Conservation (phyloP, 306 rosid genomes). For the Vigna nakashimae region DNA sequence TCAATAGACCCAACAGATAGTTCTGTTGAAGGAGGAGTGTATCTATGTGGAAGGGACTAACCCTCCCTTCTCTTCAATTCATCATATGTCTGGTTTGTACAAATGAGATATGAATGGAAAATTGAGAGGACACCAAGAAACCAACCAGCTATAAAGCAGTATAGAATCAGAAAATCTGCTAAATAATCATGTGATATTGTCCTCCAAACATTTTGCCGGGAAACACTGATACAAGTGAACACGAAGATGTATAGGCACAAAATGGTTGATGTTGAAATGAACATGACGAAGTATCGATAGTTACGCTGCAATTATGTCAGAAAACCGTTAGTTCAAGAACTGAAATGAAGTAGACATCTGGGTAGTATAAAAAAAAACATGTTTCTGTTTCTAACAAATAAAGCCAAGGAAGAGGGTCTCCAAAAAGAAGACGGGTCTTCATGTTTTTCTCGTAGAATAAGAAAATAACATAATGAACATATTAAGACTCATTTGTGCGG, state of each 20-base stretch:
- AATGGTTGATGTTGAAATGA: conserved; percentile 82
- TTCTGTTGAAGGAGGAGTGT: no score
- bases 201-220: conserved; percentile 44
- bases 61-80: no score
- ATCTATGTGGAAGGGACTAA: no score
- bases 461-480: conserved; percentile 4
- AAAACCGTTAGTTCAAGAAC: conserved; percentile 45
- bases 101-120: conserved; percentile 86
- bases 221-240: conserved; percentile 67
- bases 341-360: conserved; percentile 19
- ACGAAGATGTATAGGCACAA: conserved; percentile 79
- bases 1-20: no score
- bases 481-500: background rate
- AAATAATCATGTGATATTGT: conserved; percentile 60
- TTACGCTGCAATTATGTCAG: conserved; percentile 74
- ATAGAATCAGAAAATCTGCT: conserved; percentile 69
- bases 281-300: conserved; percentile 90
- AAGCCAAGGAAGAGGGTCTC: no score
- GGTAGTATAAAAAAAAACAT: background rate
- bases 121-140: conserved; percentile 93
- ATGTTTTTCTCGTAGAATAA: conserved; percentile 5
- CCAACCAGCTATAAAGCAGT: conserved; percentile 87
- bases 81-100: conserved; percentile 68
- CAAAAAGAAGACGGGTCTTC: background rate
- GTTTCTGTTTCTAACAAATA: no score